Evolutionary conservation across 805 yeast genomes (phyloP).

Genomic region (Candida silvicultrix): DNA sequence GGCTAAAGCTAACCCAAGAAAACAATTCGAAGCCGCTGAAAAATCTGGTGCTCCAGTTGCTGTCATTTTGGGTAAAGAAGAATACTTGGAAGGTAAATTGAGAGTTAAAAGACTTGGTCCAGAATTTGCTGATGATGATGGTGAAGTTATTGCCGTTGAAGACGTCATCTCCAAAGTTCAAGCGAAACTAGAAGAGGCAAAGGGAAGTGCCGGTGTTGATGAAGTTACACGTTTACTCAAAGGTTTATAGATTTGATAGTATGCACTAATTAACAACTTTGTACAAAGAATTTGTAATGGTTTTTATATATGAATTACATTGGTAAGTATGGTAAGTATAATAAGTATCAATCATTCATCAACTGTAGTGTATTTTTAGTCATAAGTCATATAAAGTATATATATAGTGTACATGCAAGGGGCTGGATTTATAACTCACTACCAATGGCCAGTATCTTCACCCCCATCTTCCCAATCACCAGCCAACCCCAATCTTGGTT

Average conservation of each 20-base stretch:
- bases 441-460: constrained; percentile 29
- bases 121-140: constrained; percentile 83
- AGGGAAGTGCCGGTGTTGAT: constrained; percentile 45
- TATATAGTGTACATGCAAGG: neutral
- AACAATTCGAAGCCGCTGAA: constrained; percentile 97
- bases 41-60: constrained; percentile 86
- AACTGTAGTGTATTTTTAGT: neutral
- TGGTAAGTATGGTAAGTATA: too few species aligned
- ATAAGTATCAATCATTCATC: neutral
- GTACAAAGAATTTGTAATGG: neutral
- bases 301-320: too few species aligned
- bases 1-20: constrained; percentile 88
- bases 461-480: constrained; percentile 23
- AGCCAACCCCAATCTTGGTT: constrained; percentile 25
- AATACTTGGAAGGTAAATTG: constrained; percentile 66
- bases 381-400: neutral
- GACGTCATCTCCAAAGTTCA: constrained; percentile 51
- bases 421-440: too few species aligned
- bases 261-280: too few species aligned
- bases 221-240: constrained; percentile 58
- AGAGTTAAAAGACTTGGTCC: constrained; percentile 87
- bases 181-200: constrained; percentile 44
- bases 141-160: constrained; percentile 63
- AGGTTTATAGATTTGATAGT: constrained; percentile 43
- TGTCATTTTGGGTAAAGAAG: constrained; percentile 94